These are phyloP conservation scores for Kondoa subrosea DNA, from an alignment of 768 basidiomycete species.

Conservation along the genomic window DNA sequence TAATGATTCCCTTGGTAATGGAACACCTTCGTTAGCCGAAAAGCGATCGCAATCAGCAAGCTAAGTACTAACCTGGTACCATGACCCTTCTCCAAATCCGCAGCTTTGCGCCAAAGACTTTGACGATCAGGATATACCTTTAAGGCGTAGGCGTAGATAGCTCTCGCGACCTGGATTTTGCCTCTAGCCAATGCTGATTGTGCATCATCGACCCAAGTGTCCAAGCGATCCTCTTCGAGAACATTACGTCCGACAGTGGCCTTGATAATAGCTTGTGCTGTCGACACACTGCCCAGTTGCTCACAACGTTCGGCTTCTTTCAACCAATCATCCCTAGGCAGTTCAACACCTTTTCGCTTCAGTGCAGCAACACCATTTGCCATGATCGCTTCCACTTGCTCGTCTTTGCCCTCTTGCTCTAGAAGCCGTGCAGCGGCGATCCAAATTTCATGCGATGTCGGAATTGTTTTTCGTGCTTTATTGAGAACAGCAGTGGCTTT, in stretches of 20 bases:
- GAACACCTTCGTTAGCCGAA: too few species aligned
- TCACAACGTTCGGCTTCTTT: slow-evolving; percentile 89
- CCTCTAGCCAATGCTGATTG: slow-evolving; percentile 60
- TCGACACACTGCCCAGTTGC: slow-evolving; percentile 60
- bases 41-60: too few species aligned
- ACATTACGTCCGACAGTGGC: slow-evolving; percentile 84
- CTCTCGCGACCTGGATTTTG: slow-evolving; percentile 63
- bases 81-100: slow-evolving; percentile 80
- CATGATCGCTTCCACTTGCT: slow-evolving; percentile 78
- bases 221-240: slow-evolving; percentile 81
- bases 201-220: slow-evolving; percentile 82
- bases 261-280: slow-evolving; percentile 86
- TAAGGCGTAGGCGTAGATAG: slow-evolving; percentile 75
- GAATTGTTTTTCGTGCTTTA: slow-evolving; percentile 81
- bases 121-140: slow-evolving; percentile 75
- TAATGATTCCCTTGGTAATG: slow-evolving; percentile 47
- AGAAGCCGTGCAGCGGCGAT: slow-evolving; percentile 84
- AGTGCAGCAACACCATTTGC: slow-evolving; percentile 64
- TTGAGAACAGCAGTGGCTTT: slow-evolving; percentile 84
- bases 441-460: slow-evolving; percentile 97
- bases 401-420: slow-evolving; percentile 50
- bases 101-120: slow-evolving; percentile 75
- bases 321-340: slow-evolving; percentile 86
- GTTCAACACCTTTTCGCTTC: slow-evolving; percentile 62
- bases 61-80: slow-evolving; percentile 57